Conservation (phyloP, 176 grass and related monocot genomes). For the Leersia perrieri region DNA sequence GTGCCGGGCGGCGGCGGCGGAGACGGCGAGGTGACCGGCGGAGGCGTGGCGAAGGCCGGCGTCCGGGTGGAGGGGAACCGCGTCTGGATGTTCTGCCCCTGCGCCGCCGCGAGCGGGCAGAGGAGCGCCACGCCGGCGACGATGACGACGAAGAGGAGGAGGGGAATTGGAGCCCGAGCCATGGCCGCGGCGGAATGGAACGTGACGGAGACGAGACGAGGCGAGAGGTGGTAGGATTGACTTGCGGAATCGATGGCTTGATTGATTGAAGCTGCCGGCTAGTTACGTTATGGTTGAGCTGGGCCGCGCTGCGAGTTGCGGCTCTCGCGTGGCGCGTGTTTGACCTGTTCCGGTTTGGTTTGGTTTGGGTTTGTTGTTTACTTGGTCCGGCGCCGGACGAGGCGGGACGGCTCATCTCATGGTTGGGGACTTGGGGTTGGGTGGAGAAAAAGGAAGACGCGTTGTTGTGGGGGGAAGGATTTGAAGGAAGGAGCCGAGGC, state of each 20-base stretch:
- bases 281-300: not conserved
- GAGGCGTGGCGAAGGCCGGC: constrained; percentile 49
- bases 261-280: not conserved
- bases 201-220: constrained; percentile 2
- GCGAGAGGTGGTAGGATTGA: constrained; percentile 28
- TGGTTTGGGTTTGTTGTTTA: constrained; percentile 2
- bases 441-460: not conserved
- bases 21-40: constrained; percentile 24
- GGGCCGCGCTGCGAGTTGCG: not conserved
- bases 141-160: not conserved
- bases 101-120: not conserved
- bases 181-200: constrained; percentile 24
- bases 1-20: not conserved
- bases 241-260: constrained; percentile 6
- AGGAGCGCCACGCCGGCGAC: not conserved
- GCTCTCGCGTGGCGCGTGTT: constrained; percentile 20
- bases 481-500: not conserved
- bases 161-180: constrained; percentile 18
- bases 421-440: not conserved
- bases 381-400: constrained; percentile 10
- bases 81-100: constrained; percentile 53
- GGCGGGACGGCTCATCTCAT: constrained; percentile 7
- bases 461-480: too few relatives aligned
- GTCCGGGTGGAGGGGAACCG: constrained; percentile 59
- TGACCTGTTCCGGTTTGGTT: constrained; percentile 1